Evolutionary conservation across 176 grass and related monocot genomes (phyloP), one percentile per base, ranked within the genome.

Genomic region (Stipa capillata): DNA sequence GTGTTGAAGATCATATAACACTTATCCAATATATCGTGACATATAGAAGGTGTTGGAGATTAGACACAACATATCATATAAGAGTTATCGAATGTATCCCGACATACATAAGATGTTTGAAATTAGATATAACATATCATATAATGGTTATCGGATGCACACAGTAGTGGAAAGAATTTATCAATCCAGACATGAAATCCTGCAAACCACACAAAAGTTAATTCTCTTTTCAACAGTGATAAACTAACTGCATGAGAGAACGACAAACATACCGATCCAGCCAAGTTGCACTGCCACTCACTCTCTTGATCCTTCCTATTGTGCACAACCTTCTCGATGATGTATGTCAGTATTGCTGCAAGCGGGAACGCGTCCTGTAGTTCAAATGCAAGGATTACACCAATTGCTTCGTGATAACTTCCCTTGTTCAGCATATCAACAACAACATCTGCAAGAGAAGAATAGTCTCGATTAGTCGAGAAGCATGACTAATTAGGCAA

Each of bases 351-450:
- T 47, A 81, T 59, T 28, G 73, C 28, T 0, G 24, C 12, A 52
- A 86, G 68, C 18, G 82, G 78, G 65, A 90, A 85, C 41, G 58
- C 86, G 31, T 82, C 63, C 61, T 87, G 82, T 7, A 93, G 69
- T 9, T 85, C 91, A 79, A 93, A 90, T 72, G 82, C 82, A 24
- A 86, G 33, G 83, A 87, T 85, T 48, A 79, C 20, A 8, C 52
- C n/a, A 15, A 90, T 45, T 6, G 87, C 85, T 69, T 90, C 60
- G 5, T 70, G 44, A 60, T 90, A 79, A 66, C 83, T 86, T 3
- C 82, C 86, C 71, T 77, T 84, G 8, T 67, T 82, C n/a, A 87
- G 34, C 86, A 92, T 60, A 61, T 89, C n/a, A 50, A 56, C 51
- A 41, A 89, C 81, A 56, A 86, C 67, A 72, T 80, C 90, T 89